Evolutionary conservation across 2,329 filamentous ascomycete species (phyloP), one percentile per base, ranked within the genome.

Genomic region (Fusarium domesticum): DNA sequence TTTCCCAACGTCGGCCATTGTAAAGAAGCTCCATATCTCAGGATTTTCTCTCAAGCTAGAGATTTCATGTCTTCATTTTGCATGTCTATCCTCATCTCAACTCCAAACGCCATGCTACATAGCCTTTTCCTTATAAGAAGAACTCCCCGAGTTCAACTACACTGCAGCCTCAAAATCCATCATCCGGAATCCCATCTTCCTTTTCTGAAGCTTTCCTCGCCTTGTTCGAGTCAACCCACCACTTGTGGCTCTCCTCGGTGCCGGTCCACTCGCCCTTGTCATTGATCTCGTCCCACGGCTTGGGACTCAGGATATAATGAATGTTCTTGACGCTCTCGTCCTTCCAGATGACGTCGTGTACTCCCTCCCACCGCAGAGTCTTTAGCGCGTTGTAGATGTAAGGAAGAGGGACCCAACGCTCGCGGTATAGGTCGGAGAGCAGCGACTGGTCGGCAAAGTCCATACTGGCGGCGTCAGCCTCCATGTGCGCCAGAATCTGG

Each of bases 371-470:
- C 14, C 77, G 66, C 68, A 83, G 48, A 14, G 80, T 82, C 72
- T 83, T 83, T 49, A 84, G 71, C 8, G 78, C 80, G 53, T 84
- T 84, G 62, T 83, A 83, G 12, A 74, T 66, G 54, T 83, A 83
- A 2, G 79, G 78, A 54, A 84, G 66, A 6, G 75, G 61, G 11
- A 78, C 74, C 80, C 80, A 84, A 25, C 77, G 69, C 25, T 70
- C 74, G 10, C 63, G 63, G 64, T 77, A 84, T 17, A 81, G 63
- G 37, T 77, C 74, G 4, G 75, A 74, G 16, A 84, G 70, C 37
- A 84, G 67, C 23, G 70, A 73, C 66, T 84, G 80, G 58, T 84
- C 80, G 20, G 80, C 73, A 51, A 84, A 84, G 51, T 75, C 73
- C 66, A 79, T 73, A 50, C 66, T 63, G 18, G 63, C 67, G 8